Evolutionary conservation across 2,329 filamentous ascomycete genomes (phyloP).

Genomic region (Colletotrichum simmondsii): DNA sequence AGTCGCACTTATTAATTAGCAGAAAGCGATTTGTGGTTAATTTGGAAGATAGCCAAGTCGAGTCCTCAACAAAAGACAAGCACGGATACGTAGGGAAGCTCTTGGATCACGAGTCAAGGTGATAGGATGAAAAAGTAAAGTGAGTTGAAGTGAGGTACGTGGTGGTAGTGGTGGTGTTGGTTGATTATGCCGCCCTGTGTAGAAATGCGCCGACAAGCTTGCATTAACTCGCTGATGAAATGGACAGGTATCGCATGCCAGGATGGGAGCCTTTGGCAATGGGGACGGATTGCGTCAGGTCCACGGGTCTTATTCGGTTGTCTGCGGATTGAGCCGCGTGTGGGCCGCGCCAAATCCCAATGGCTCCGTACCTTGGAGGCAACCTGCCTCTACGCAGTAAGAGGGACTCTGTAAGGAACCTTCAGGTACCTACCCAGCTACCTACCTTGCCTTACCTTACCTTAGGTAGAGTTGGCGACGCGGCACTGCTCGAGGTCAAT

Average conservation of each 20-base stretch:
- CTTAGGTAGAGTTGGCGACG: neutral
- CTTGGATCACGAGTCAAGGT: neutral
- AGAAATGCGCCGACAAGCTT: slow-evolving; percentile 3
- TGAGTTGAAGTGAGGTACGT: neutral
- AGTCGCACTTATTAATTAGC: neutral
- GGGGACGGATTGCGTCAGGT: slow-evolving; percentile 15
- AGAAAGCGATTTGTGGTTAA: neutral
- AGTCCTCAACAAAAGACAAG: neutral
- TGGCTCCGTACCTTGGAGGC: neutral
- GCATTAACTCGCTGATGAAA: slow-evolving; percentile 16
- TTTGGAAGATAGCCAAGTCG: neutral
- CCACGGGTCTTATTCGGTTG: neutral
- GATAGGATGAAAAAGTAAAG: neutral
- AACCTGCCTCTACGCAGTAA: neutral
- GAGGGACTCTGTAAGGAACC: too few relatives aligned
- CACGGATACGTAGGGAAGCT: neutral
- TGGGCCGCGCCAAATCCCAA: neutral
- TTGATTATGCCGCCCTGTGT: neutral
- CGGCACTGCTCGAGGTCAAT: neutral
- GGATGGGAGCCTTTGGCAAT: neutral
- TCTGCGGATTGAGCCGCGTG: slow-evolving; percentile 25
- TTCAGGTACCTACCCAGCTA: neutral
- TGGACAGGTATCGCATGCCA: slow-evolving; percentile 21
- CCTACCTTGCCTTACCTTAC: too few relatives aligned
- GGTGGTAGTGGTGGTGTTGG: neutral